These are phyloP conservation scores for Eimeria mitis DNA, from an alignment of 169 alveolate genomes.

Conservation along the genomic window DNA sequence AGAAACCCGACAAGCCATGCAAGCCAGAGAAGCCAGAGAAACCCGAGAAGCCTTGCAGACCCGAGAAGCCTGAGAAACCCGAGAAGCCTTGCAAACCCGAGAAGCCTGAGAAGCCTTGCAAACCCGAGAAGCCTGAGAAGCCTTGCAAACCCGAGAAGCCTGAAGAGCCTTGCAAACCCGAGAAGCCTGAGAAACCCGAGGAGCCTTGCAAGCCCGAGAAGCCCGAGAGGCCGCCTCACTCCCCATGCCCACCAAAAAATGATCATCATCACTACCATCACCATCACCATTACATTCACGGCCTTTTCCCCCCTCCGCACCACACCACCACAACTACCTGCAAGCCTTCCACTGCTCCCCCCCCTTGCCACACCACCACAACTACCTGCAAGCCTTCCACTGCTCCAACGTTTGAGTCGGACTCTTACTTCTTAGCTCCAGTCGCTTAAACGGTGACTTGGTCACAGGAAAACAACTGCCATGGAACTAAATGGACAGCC, in stretches of 20 bases:
- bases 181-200: slow-evolving; percentile 41
- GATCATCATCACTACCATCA: neutral
- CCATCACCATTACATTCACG: too few species aligned
- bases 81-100: slow-evolving; percentile 15
- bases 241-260: neutral
- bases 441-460: neutral
- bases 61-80: slow-evolving; percentile 38
- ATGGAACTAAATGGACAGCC: neutral
- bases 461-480: neutral
- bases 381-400: slow-evolving; percentile 4
- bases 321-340: slow-evolving; percentile 1
- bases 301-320: too few species aligned
- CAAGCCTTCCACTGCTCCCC: neutral
- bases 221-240: slow-evolving; percentile 24
- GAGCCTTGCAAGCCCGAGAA: neutral
- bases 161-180: slow-evolving; percentile 22
- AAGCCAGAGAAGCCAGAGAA: slow-evolving; percentile 35
- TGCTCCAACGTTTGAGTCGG: neutral
- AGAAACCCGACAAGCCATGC: slow-evolving; percentile 25
- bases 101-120: slow-evolving; percentile 9
- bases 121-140: slow-evolving; percentile 20
- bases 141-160: slow-evolving; percentile 42
- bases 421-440: neutral
- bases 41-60: slow-evolving; percentile 24
- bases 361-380: slow-evolving; percentile 12